These are phyloP conservation scores for Marchantia paleacea DNA, from an alignment of 225 moss, liverwort and hornwort species.

Conservation along the genomic window DNA sequence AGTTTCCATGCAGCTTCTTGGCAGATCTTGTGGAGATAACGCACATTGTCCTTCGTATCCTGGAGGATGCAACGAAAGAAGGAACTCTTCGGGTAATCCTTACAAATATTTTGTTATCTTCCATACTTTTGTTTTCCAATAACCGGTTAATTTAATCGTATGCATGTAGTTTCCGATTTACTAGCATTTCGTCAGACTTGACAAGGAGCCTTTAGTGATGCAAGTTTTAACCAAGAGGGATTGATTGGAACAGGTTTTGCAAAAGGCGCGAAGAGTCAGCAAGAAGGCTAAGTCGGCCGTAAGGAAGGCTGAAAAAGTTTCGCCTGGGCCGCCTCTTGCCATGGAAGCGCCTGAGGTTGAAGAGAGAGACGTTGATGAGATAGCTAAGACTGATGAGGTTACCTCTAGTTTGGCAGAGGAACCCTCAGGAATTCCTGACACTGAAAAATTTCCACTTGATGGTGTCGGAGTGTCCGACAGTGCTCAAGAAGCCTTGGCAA, in stretches of 20 bases:
- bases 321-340: neutral
- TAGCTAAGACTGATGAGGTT: neutral
- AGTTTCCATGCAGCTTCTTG: conserved; percentile 61
- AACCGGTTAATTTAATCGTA: neutral
- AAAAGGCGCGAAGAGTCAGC: conserved; percentile 53
- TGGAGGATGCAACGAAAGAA: conserved; percentile 67
- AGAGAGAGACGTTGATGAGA: neutral
- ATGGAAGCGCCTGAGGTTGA: neutral
- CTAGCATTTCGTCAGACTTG: neutral
- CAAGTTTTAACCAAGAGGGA: neutral
- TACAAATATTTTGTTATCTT: neutral
- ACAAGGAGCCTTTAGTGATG: neutral
- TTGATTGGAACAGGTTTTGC: conserved; percentile 53
- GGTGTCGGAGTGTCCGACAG: neutral
- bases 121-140: neutral
- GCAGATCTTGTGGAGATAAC: conserved; percentile 78
- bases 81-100: conserved; percentile 67
- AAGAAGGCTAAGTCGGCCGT: conserved; percentile 27
- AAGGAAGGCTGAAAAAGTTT: neutral
- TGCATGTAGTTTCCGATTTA: neutral
- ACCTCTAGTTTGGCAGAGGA: neutral
- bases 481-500: neutral
- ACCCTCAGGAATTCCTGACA: neutral
- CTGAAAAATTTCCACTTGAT: neutral
- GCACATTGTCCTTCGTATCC: conserved; percentile 75